Base-by-base conservation (phyloP, 2,329 filamentous ascomycete genomes). In the Hortaea werneckii region DNA sequence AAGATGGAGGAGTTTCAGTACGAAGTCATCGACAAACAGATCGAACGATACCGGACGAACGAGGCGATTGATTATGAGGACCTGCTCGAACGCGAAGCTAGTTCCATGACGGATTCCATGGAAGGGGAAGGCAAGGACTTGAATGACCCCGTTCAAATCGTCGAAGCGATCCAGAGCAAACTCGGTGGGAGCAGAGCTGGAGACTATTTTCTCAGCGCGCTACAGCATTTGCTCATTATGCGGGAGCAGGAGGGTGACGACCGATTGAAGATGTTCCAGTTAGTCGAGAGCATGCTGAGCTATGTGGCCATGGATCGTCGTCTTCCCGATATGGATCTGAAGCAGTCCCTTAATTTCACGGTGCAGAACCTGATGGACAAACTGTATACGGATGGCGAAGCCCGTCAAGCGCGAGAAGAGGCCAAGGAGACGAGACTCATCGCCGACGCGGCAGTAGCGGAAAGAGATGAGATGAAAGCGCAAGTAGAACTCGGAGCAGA, bases 1-100 rank as follows among this genome's bases (percentile, higher is more conserved):
- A 98, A 96, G 76, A 96, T 96, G 92, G 89, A 95, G 67, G 85
- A 80, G 38, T 96, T 98, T 72, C 89, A 96, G 66, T 98, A 96
- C 70, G 92, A 98, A 58, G 79, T 94, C 58, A 92, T 98, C 56
- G 90, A 96, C 75, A 96, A 95, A 75, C 92, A 98, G 70, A 85
- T 96, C 59, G 90, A 95, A 65, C 82, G 83, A 44, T 98, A 92
- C 73, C 81, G 87, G 48, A 83, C 84, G 52, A 95, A 96, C 63
- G 90, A 96, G 67, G 88, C 87, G 45, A 94, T 96, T 64, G 92
- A 98, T 70, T 96, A 96, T 64, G 92, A 98, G 70, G 92, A 96
- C 65, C 83, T 95, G 67, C 79, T 96, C 40, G 90, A 96, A 66
- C 78, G 83, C 51, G 92, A 96, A 67, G 86, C 83, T 58, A 90